Evolutionary conservation across 1,284 basidiomycete species (phyloP).

Genomic region (Neonothopanus nambi): DNA sequence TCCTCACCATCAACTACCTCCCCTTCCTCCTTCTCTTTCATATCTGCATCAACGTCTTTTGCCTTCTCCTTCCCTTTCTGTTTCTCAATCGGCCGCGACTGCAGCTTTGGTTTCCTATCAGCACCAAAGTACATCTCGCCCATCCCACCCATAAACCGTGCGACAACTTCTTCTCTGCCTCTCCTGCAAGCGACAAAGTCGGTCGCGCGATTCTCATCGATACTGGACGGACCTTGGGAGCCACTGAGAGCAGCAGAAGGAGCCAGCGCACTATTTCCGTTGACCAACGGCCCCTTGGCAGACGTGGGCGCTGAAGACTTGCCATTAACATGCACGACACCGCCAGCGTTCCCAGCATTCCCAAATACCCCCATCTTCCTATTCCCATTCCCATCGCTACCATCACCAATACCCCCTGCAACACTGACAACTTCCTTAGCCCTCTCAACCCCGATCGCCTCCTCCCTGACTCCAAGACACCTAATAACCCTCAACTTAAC

Average conservation of each 20-base stretch:
- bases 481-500: constrained; percentile 53
- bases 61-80: constrained; percentile 16
- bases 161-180: constrained; percentile 44
- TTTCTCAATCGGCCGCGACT: constrained; percentile 10
- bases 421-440: background rate
- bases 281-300: background rate
- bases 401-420: background rate
- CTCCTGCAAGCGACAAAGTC: constrained; percentile 18
- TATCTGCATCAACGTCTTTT: constrained; percentile 13
- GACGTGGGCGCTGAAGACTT: background rate
- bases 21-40: constrained; percentile 21
- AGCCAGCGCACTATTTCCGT: background rate
- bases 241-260: background rate
- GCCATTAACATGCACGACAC: background rate
- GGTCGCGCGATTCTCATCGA: background rate
- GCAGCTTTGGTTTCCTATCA: background rate
- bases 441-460: constrained; percentile 16
- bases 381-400: background rate
- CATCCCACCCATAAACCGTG: constrained; percentile 51
- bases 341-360: background rate
- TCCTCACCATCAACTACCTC: constrained; percentile 14
- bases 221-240: too few species aligned
- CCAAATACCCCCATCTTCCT: background rate
- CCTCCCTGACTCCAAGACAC: constrained; percentile 44
- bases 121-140: constrained; percentile 41